phyloP scores from a whole-genome alignment of 73 alveolate genomes.

The Paramecium sonneborni region DNA sequence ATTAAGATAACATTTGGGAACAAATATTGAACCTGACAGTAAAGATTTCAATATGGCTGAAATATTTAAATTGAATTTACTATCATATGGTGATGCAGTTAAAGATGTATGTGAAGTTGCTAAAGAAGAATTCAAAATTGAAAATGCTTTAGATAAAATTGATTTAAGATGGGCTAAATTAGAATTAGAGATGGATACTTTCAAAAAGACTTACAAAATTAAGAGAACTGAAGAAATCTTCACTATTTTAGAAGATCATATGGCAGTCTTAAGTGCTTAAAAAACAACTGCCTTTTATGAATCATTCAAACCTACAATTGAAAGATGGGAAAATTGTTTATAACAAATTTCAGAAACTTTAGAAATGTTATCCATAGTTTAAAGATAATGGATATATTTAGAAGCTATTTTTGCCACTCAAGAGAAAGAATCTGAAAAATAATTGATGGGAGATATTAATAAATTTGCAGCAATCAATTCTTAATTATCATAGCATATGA shows the following conservation, averaged over 20 bases:
- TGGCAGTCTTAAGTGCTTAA: constrained; percentile 84
- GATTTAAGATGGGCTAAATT: constrained; percentile 76
- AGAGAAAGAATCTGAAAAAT: constrained; percentile 58
- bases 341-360: constrained; percentile 82
- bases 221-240: constrained; percentile 78
- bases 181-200: constrained; percentile 62
- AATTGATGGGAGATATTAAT: constrained; percentile 65
- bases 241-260: constrained; percentile 93
- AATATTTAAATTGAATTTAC: constrained; percentile 72
- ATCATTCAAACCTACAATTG: constrained; percentile 83
- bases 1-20: constrained; percentile 91
- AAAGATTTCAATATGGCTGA: constrained; percentile 83
- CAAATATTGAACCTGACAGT: constrained; percentile 77
- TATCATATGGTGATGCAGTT: constrained; percentile 63
- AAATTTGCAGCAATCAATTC: constrained; percentile 52
- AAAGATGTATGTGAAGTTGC: constrained; percentile 83
- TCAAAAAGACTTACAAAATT: constrained; percentile 77
- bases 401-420: constrained; percentile 66
- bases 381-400: constrained; percentile 65
- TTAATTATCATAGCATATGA: constrained; percentile 50
- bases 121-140: constrained; percentile 91
- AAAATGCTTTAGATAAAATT: constrained; percentile 83
- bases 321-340: constrained; percentile 83
- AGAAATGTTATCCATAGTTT: constrained; percentile 78
- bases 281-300: constrained; percentile 85